These are phyloP conservation scores for Gastrolobium bilobum DNA, from an alignment of 306 rosid genomes.

Conservation along the genomic window DNA sequence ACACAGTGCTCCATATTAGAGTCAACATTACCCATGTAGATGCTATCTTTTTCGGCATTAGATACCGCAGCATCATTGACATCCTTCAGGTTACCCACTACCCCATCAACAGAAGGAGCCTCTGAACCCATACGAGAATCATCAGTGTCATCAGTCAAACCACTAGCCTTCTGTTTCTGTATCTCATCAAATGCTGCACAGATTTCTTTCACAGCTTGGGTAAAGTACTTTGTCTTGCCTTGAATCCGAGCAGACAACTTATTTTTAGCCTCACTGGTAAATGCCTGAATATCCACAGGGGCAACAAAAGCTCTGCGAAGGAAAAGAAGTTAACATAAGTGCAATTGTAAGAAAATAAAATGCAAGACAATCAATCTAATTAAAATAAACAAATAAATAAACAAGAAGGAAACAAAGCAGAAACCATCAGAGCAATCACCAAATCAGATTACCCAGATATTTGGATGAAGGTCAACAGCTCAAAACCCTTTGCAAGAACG, in stretches of 20 bases:
- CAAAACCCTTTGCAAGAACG: constrained; percentile 18
- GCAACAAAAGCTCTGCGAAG: constrained; percentile 93
- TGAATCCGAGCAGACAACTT: constrained; percentile 80
- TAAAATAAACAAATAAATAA: constrained; percentile 29
- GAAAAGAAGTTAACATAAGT: constrained; percentile 42
- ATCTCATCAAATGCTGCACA: constrained; percentile 86
- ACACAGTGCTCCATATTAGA: constrained; percentile 72
- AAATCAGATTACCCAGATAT: constrained; percentile 25
- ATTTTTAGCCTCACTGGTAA: constrained; percentile 76
- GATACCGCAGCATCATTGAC: constrained; percentile 55
- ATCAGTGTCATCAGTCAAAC: constrained; percentile 69
- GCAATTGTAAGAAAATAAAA: constrained; percentile 41
- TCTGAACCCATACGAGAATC: constrained; percentile 71
- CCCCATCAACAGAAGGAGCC: constrained; percentile 68
- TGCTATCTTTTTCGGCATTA: constrained; percentile 52
- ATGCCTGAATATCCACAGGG: constrained; percentile 88
- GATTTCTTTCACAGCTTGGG: constrained; percentile 95
- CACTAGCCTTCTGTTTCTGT: constrained; percentile 67
- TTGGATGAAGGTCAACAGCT: constrained; percentile 24
- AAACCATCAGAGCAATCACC: constrained; percentile 27
- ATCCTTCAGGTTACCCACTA: constrained; percentile 61
- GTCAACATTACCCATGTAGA: constrained; percentile 52
- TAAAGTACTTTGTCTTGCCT: constrained; percentile 76
- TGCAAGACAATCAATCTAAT: constrained; percentile 34
- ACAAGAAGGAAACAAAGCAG: constrained; percentile 20